Evolutionary conservation across 139 green algal genomes (phyloP).

Genomic region (Parachlorella kessleri): DNA sequence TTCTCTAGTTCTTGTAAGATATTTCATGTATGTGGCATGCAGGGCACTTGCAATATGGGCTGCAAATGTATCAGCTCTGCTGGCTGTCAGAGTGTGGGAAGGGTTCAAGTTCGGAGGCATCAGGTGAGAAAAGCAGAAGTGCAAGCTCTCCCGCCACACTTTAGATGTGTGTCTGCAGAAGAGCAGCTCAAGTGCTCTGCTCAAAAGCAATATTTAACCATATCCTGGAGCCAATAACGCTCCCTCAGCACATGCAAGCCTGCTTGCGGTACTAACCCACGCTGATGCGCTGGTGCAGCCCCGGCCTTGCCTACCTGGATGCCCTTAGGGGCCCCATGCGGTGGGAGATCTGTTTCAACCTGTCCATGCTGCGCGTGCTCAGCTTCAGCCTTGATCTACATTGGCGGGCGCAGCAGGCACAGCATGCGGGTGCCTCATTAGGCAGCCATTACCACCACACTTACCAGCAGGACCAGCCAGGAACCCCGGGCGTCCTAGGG

Average conservation of each 20-base stretch:
- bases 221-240: too few relatives aligned
- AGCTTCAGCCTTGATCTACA: constrained; percentile 83
- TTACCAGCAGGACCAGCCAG: too few relatives aligned
- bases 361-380: constrained; percentile 83
- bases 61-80: constrained; percentile 47
- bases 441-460: too few relatives aligned
- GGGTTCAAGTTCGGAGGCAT: constrained; percentile 43
- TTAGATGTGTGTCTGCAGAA: too few relatives aligned
- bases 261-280: too few relatives aligned
- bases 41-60: constrained; percentile 61
- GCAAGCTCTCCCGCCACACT: too few relatives aligned
- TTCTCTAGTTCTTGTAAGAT: too few relatives aligned
- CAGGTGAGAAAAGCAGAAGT: too few relatives aligned
- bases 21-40: neutral
- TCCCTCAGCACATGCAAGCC: too few relatives aligned
- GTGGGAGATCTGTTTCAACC: constrained; percentile 94
- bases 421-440: constrained; percentile 1
- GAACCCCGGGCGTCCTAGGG: neutral
- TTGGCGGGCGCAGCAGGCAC: constrained; percentile 48
- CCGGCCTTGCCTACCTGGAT: neutral
- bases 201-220: too few relatives aligned
- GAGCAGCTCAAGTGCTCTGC: too few relatives aligned
- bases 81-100: constrained; percentile 49
- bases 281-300: too few relatives aligned
- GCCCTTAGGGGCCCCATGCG: constrained; percentile 57